Base-by-base conservation (phyloP, 106 monocot genomes). In the Dactylorhiza incarnata region DNA sequence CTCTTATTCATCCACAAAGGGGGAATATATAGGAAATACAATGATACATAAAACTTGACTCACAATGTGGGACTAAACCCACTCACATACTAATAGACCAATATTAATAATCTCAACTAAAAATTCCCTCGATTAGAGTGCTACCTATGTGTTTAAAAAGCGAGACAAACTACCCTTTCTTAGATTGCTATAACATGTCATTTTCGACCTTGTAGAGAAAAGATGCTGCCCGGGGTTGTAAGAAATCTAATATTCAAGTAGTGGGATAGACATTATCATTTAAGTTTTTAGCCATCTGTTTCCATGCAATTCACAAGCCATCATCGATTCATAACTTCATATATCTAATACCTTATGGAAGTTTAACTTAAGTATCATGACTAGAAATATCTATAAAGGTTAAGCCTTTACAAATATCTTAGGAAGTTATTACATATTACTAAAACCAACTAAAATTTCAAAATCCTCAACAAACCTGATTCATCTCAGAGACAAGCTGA, bases 401-500 rank as follows among this genome's bases (percentile, higher is more conserved):
- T 73, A 73, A 17, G 17, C 48, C 49, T 49, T 19, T 23, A 46
- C n/a, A 7, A 59, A 52, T 55, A 10, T 55, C n/a, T 25, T 73
- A 46, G n/a, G 7, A 49, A 50, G 51, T 8, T 73, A 50, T 52
- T 14, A 49, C 19, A 44, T 17, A 43, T 0, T 37, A 10, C 15
- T 44, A 43, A 49, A 65, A 48, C 46, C 9, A 49, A 76, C 48
- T 44, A 46, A 15, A 22, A 44, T 46, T 9, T 8, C 48, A 16
- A 55, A 75, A 75, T 44, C 54, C 9, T 61, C 26, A 13, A 81
- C 51, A 70, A 29, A 97, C 97, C 93, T 97, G 93, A 84, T 94
- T 97, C 89, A 97, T 97, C 63, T 97, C 97, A 75, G 87, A 84
- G 14, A 91, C 97, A 55, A 97, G 89, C 73, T 94, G 91, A 84